These are phyloP conservation scores for Candida alai DNA, from an alignment of 805 yeast species.

Conservation along the genomic window DNA sequence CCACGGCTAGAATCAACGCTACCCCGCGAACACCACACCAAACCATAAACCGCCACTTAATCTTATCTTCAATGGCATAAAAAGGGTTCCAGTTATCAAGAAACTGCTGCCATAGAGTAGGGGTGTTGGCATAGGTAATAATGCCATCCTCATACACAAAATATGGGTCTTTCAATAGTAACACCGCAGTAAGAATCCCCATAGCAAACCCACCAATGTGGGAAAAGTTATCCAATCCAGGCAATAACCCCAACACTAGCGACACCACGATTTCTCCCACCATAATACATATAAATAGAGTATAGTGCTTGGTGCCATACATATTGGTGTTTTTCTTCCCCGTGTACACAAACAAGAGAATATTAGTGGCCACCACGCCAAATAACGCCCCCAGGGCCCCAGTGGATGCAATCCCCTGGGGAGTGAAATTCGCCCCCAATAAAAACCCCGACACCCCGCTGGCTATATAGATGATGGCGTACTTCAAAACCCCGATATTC, in stretches of 20 bases:
- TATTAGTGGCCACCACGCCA: constrained; percentile 62
- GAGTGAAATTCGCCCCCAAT: constrained; percentile 66
- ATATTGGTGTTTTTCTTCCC: constrained; percentile 48
- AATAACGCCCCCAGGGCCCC: constrained; percentile 73
- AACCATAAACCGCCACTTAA: constrained; percentile 34
- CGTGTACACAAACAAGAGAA: constrained; percentile 50
- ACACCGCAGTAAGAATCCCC: constrained; percentile 50
- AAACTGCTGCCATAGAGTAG: constrained; percentile 29
- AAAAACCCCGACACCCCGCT: constrained; percentile 66
- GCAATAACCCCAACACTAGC: constrained; percentile 61
- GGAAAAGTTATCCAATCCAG: constrained; percentile 72
- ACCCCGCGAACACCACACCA: constrained; percentile 53
- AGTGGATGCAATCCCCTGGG: constrained; percentile 60
- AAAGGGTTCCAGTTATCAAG: constrained; percentile 39
- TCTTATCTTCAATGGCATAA: constrained; percentile 30
- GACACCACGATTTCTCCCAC: constrained; percentile 56
- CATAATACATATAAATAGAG: constrained; percentile 42
- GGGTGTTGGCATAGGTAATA: constrained; percentile 29
- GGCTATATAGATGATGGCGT: constrained; percentile 50
- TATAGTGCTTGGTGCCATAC: constrained; percentile 45
- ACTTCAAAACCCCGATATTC: constrained; percentile 52
- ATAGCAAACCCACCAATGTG: constrained; percentile 73
- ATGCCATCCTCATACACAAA: constrained; percentile 40
- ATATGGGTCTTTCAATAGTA: constrained; percentile 54
- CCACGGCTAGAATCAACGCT: constrained; percentile 41